Percentiles rank a stretch among this genome's conserved stretches.
Evolutionary conservation across 1,284 basidiomycete species (phyloP).

Genomic region (Neonothopanus nambi): DNA sequence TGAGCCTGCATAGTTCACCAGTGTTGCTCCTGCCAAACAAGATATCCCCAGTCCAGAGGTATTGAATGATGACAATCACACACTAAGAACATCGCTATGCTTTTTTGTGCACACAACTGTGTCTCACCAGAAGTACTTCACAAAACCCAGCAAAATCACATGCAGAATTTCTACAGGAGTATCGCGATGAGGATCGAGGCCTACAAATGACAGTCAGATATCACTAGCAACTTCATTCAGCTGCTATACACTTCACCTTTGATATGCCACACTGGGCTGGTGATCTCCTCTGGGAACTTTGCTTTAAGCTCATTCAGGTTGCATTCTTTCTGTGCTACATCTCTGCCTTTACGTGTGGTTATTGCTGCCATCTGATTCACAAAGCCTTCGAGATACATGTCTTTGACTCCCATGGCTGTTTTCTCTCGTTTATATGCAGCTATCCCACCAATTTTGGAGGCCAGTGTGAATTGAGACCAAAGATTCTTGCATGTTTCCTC

Average conservation of each 20-base stretch:
- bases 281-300: slow-evolving; percentile 6
- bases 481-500: not conserved
- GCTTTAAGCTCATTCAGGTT: not conserved
- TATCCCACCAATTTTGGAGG: not conserved
- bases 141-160: slow-evolving; percentile 34
- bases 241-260: not conserved
- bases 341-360: not conserved
- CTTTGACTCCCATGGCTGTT: slow-evolving; percentile 12
- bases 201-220: slow-evolving; percentile 19
- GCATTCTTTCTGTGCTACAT: not conserved
- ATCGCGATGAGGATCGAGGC: slow-evolving; percentile 31
- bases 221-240: not conserved
- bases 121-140: slow-evolving; percentile 41
- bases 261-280: slow-evolving; percentile 11
- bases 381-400: slow-evolving; percentile 9
- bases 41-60: slow-evolving; percentile 30
- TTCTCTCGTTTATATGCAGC: not conserved
- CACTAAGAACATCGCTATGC: slow-evolving; percentile 22
- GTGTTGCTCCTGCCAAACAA: slow-evolving; percentile 27
- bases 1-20: slow-evolving; percentile 37
- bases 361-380: not conserved
- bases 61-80: slow-evolving; percentile 28
- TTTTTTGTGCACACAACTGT: slow-evolving; percentile 22
- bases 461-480: not conserved
- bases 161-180: slow-evolving; percentile 39